Evolutionary conservation across 2,329 filamentous ascomycete genomes (phyloP).

Genomic region (Hymenoscyphus fraxineus): DNA sequence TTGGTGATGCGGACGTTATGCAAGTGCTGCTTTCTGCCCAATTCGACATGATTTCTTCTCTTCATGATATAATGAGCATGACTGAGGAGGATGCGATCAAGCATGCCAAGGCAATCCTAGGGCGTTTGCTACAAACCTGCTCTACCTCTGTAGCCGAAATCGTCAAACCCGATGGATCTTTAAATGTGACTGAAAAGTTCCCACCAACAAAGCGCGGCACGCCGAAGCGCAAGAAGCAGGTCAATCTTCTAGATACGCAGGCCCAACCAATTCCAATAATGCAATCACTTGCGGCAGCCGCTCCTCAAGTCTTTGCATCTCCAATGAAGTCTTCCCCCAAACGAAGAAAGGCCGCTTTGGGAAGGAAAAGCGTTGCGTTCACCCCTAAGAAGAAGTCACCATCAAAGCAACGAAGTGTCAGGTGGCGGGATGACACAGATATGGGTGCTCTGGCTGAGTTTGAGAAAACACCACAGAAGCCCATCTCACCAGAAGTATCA

Average conservation of each 20-base stretch:
- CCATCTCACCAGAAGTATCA: conserved; percentile 52
- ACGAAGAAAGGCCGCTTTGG: conserved; percentile 62
- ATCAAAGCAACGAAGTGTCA: conserved; percentile 66
- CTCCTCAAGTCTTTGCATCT: conserved; percentile 45
- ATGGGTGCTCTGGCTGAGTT: conserved; percentile 85
- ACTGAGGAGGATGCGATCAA: conserved; percentile 77
- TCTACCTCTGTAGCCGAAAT: conserved; percentile 73
- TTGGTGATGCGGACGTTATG: conserved; percentile 70
- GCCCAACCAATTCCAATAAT: conserved; percentile 33
- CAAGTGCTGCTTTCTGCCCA: conserved; percentile 85
- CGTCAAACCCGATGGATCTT: conserved; percentile 79
- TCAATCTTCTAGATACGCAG: conserved; percentile 33
- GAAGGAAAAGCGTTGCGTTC: conserved; percentile 72
- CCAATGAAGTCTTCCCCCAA: conserved; percentile 78
- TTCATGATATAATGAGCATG: conserved; percentile 79
- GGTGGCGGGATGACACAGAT: conserved; percentile 90
- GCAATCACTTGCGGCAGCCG: conserved; percentile 37
- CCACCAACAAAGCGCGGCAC: conserved; percentile 70
- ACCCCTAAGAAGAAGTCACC: conserved; percentile 76
- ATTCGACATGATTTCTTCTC: conserved; percentile 82
- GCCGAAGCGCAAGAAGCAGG: conserved; percentile 66
- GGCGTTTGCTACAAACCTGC: conserved; percentile 73
- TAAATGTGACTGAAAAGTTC: conserved; percentile 58
- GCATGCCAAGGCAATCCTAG: conserved; percentile 72
- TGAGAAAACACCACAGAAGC: conserved; percentile 79